Percentiles rank a stretch among this genome's conserved stretches.
phyloP scores from a whole-genome alignment of 768 basidiomycete genomes.

The Hericium erinaceus region DNA sequence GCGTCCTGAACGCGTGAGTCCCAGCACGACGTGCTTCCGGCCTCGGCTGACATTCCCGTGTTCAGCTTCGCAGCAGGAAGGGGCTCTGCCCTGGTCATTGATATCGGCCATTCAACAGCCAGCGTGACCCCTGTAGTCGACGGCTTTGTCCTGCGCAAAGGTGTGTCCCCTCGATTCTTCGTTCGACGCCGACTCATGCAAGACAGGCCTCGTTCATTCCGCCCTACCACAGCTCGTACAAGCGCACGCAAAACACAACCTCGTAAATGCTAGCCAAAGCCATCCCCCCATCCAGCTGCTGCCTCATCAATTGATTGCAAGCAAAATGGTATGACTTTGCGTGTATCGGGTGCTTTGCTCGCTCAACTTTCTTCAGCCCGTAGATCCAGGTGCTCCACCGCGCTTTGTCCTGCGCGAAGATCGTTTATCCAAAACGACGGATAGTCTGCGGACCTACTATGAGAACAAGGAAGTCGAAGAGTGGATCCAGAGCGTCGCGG shows the following conservation, averaged over 20 bases:
- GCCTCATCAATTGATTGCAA: constrained; percentile 87
- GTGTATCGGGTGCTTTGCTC: constrained; percentile 6
- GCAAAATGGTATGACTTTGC: constrained; percentile 43
- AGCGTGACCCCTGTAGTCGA: constrained; percentile 95
- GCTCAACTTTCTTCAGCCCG: constrained; percentile 39
- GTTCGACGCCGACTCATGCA: background rate
- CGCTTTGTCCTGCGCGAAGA: constrained; percentile 69
- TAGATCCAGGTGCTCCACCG: constrained; percentile 58
- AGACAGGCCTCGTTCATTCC: constrained; percentile 67
- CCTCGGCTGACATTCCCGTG: background rate
- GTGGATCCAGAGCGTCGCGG: constrained; percentile 85
- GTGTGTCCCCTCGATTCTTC: constrained; percentile 26
- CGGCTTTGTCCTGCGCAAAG: constrained; percentile 95
- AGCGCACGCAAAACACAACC: constrained; percentile 64
- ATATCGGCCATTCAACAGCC: constrained; percentile 82
- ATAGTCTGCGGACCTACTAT: constrained; percentile 75
- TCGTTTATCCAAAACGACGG: constrained; percentile 59
- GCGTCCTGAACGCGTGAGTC: constrained; percentile 84
- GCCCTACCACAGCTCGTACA: constrained; percentile 73
- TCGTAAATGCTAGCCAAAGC: constrained; percentile 36
- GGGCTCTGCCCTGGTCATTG: constrained; percentile 93
- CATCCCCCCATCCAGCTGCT: constrained; percentile 59
- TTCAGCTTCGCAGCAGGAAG: constrained; percentile 90
- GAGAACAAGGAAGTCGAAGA: constrained; percentile 82
- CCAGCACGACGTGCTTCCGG: background rate